Percentiles rank a stretch among this genome's conserved stretches.
Evolutionary conservation across 2,329 filamentous ascomycete species (phyloP).

Genomic region (Westerdykella ornata): DNA sequence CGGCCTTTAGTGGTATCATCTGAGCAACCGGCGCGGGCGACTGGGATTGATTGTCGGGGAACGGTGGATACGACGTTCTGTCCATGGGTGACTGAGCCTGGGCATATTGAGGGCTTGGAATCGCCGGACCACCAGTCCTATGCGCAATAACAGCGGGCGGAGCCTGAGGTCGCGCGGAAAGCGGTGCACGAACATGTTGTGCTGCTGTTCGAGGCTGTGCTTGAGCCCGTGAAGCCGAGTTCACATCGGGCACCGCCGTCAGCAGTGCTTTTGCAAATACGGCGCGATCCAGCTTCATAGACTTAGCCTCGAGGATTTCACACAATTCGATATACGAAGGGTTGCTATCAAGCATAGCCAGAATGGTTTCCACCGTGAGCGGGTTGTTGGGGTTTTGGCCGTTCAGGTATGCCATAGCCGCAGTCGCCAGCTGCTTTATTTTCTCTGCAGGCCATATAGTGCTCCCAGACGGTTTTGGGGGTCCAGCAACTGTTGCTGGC

Average conservation of each 20-base stretch:
- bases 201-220: conserved; percentile 9
- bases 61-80: conserved; percentile 11
- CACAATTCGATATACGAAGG: conserved; percentile 53
- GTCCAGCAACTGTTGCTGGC: conserved; percentile 2
- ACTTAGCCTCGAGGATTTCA: conserved; percentile 46
- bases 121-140: conserved; percentile 12
- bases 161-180: conserved; percentile 1
- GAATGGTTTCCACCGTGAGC: conserved; percentile 38
- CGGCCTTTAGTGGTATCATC: conserved; percentile 25
- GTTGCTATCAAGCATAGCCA: conserved; percentile 46
- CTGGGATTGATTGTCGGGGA: conserved; percentile 11
- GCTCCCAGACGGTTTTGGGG: conserved; percentile 11
- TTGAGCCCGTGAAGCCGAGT: conserved; percentile 20
- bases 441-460: conserved; percentile 49
- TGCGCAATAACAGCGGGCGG: conserved; percentile 16
- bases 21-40: conserved; percentile 24
- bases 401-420: conserved; percentile 45
- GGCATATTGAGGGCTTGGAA: conserved; percentile 11
- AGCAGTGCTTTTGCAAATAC: conserved; percentile 49
- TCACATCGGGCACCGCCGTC: conserved; percentile 40
- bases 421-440: conserved; percentile 46
- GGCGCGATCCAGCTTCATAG: conserved; percentile 47
- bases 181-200: conserved; percentile 5
- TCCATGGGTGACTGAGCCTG: conserved; percentile 12
- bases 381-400: conserved; percentile 38